Percentiles rank a stretch among this genome's conserved stretches.
Conservation (phyloP, 2,329 filamentous ascomycete species). For the Exophiala viscosa region DNA sequence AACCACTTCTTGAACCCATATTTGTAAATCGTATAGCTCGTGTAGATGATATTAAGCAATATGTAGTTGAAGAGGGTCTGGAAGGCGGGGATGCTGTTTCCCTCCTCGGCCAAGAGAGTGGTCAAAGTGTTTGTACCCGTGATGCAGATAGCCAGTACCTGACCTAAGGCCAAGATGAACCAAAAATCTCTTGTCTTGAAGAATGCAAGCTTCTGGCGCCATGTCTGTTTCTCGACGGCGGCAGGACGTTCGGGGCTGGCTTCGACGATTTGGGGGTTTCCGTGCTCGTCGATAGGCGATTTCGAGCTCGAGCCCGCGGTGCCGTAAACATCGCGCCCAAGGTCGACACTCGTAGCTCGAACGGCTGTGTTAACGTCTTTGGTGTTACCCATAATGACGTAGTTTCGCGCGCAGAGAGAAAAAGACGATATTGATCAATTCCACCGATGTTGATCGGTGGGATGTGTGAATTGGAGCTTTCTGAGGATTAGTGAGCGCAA, state of each 20-base stretch:
- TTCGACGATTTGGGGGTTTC: constrained; percentile 34
- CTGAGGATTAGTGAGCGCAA: constrained; percentile 50
- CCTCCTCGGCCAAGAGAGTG: constrained; percentile 62
- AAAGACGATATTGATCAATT: not conserved
- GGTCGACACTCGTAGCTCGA: constrained; percentile 24
- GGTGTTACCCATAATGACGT: constrained; percentile 21
- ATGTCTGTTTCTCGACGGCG: constrained; percentile 45
- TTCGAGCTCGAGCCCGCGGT: constrained; percentile 11
- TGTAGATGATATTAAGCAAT: constrained; percentile 77
- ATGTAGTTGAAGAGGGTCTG: constrained; percentile 95
- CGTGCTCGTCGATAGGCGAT: constrained; percentile 30
- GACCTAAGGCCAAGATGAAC: constrained; percentile 73
- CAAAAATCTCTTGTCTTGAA: constrained; percentile 84
- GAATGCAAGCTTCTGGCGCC: constrained; percentile 56
- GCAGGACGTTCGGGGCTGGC: constrained; percentile 29
- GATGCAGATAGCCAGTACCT: constrained; percentile 83
- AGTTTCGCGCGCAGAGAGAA: not conserved
- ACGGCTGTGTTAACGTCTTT: constrained; percentile 19
- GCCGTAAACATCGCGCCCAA: constrained; percentile 16
- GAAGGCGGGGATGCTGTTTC: constrained; percentile 86
- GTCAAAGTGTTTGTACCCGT: constrained; percentile 91
- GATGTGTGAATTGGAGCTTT: constrained; percentile 44
- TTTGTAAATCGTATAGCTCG: constrained; percentile 70
- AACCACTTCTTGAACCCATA: constrained; percentile 72
- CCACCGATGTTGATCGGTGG: not conserved